Conservation (phyloP, 495 filamentous ascomycete genomes). For the Bacidia gigantensis region DNA sequence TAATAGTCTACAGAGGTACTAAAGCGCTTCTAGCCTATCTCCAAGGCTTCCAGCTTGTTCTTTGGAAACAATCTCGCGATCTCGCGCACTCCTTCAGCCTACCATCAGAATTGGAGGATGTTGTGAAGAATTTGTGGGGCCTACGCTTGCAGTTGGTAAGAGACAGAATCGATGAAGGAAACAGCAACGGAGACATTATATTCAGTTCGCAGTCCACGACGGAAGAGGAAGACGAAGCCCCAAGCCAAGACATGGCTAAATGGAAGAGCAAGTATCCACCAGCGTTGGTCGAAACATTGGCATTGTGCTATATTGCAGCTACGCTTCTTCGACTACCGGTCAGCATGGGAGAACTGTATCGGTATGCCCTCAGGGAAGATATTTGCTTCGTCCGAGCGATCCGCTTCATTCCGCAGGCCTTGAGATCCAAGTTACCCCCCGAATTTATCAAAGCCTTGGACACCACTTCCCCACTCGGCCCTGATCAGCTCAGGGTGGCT, state of each 20-base stretch:
- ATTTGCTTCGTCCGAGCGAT: conserved; percentile 33
- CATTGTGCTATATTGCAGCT: conserved; percentile 51
- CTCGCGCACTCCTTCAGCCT: conserved; percentile 47
- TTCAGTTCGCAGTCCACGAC: conserved; percentile 40
- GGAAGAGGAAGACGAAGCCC: conserved; percentile 11
- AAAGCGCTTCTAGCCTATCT: conserved; percentile 65
- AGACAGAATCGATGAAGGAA: conserved; percentile 25
- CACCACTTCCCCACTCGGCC: conserved; percentile 29
- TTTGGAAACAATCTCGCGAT: conserved; percentile 58
- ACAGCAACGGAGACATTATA: conserved; percentile 24
- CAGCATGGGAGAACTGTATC: conserved; percentile 47
- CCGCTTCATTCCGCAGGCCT: conserved; percentile 45
- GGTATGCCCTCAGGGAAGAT: conserved; percentile 36
- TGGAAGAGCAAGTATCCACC: conserved; percentile 31
- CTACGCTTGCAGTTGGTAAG: conserved; percentile 41
- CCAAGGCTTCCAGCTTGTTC: conserved; percentile 71
- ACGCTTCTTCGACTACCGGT: conserved; percentile 51
- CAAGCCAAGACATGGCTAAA: conserved; percentile 21
- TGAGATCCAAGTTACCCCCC: conserved; percentile 48
- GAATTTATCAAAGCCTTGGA: conserved; percentile 45
- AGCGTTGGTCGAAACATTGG: conserved; percentile 47
- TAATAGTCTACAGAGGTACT: conserved; percentile 44
- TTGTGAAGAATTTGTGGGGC: conserved; percentile 58
- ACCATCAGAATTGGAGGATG: conserved; percentile 47
- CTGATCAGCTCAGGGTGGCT: conserved; percentile 47